Evolutionary conservation across 1,284 basidiomycete species (phyloP).

Genomic region (Omphalotus olearius): DNA sequence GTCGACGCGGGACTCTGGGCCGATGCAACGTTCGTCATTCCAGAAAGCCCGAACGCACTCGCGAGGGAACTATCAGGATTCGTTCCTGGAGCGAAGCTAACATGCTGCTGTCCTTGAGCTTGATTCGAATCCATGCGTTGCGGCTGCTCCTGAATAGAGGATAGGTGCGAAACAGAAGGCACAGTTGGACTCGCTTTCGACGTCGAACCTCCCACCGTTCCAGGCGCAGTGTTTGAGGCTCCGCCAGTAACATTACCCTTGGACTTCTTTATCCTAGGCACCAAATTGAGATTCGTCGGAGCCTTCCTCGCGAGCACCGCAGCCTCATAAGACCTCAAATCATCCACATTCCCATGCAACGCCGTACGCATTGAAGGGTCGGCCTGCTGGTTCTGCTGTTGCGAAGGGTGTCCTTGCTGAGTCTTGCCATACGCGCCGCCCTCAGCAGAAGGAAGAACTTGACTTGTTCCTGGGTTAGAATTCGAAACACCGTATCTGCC

Average conservation of each 20-base stretch:
- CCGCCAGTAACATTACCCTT: slow-evolving; percentile 21
- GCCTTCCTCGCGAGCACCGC: slow-evolving; percentile 66
- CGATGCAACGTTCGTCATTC: neutral
- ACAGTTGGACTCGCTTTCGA: neutral
- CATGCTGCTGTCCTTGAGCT: neutral
- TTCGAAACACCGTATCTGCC: neutral
- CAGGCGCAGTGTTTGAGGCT: neutral
- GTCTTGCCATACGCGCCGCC: neutral
- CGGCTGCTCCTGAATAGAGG: neutral
- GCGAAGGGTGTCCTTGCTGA: neutral
- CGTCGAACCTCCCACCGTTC: neutral
- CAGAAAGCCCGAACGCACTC: neutral
- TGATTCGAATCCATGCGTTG: neutral
- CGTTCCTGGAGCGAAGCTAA: neutral
- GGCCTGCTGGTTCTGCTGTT: neutral
- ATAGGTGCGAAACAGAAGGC: neutral
- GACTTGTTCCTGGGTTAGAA: neutral
- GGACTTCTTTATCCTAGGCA: slow-evolving; percentile 26
- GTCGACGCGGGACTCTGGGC: neutral
- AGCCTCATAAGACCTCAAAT: slow-evolving; percentile 67
- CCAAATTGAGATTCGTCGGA: slow-evolving; percentile 48
- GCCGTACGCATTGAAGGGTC: slow-evolving; percentile 23
- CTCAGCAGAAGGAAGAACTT: neutral
- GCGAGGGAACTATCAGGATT: neutral
- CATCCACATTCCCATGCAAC: slow-evolving; percentile 46